These are phyloP conservation scores for Centaurea solstitialis DNA, from an alignment of 129 eudicot genomes.

Conservation along the genomic window DNA sequence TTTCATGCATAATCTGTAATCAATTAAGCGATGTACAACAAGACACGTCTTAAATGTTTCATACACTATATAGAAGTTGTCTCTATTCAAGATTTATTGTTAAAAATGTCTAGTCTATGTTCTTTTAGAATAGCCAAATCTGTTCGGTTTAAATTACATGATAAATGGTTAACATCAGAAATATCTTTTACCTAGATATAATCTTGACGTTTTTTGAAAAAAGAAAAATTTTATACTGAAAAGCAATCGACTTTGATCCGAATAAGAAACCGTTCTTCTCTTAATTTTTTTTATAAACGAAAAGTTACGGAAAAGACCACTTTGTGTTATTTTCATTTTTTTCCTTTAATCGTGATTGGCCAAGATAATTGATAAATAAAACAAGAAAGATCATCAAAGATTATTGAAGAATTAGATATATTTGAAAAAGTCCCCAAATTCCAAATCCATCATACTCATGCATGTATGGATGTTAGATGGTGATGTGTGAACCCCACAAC, in stretches of 20 bases:
- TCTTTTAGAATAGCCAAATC: background rate
- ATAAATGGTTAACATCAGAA: background rate
- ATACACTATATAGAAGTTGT: background rate
- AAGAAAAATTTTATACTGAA: background rate
- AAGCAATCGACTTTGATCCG: background rate
- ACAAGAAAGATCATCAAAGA: background rate
- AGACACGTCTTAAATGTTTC: background rate
- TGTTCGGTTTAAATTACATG: background rate
- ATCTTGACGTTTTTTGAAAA: background rate
- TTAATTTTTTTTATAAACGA: no score
- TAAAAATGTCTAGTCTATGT: background rate
- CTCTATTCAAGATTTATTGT: background rate
- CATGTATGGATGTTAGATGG: conserved; percentile 34
- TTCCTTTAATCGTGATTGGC: background rate
- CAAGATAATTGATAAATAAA: background rate
- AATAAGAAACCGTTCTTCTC: no score
- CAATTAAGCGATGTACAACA: background rate
- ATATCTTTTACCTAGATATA: background rate
- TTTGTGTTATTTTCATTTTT: background rate
- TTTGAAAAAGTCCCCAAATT: background rate
- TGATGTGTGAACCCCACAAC: conserved; percentile 37
- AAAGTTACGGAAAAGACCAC: background rate
- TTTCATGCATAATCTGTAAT: background rate
- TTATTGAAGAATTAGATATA: background rate
- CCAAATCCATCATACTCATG: conserved; percentile 29